These are phyloP conservation scores for Paraphaeosphaeria sporulosa DNA, from an alignment of 2,329 filamentous ascomycete species.

Conservation along the genomic window DNA sequence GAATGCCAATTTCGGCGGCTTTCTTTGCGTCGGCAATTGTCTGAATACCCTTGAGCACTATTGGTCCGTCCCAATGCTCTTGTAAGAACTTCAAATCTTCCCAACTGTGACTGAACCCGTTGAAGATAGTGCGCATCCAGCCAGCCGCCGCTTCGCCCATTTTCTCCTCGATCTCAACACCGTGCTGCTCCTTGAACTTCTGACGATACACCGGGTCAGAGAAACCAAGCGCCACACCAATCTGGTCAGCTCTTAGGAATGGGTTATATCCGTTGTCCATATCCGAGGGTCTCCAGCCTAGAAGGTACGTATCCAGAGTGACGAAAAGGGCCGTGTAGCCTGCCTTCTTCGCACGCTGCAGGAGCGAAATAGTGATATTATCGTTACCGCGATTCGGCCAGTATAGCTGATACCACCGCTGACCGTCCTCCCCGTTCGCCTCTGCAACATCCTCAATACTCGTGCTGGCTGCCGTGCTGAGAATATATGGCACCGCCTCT, in stretches of 20 bases:
- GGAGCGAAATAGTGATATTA: slow-evolving; percentile 68
- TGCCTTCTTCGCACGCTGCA: slow-evolving; percentile 65
- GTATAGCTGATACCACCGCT: slow-evolving; percentile 76
- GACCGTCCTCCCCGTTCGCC: slow-evolving; percentile 60
- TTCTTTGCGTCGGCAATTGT: slow-evolving; percentile 58
- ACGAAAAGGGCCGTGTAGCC: slow-evolving; percentile 73
- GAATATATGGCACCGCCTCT: slow-evolving; percentile 68
- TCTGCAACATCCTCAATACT: slow-evolving; percentile 70
- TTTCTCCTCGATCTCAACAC: slow-evolving; percentile 51
- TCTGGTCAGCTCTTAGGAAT: slow-evolving; percentile 34
- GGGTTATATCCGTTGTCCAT: slow-evolving; percentile 63
- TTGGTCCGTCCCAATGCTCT: slow-evolving; percentile 68
- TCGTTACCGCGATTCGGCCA: slow-evolving; percentile 71
- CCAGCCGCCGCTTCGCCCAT: slow-evolving; percentile 28
- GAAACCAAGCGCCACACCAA: slow-evolving; percentile 69
- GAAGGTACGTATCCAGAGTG: slow-evolving; percentile 72
- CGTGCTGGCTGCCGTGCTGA: slow-evolving; percentile 68
- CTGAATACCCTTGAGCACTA: slow-evolving; percentile 69
- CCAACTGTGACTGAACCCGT: slow-evolving; percentile 65
- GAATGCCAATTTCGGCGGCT: slow-evolving; percentile 54
- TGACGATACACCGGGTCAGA: slow-evolving; percentile 70
- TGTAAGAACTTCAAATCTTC: slow-evolving; percentile 66
- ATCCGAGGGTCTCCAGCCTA: slow-evolving; percentile 72
- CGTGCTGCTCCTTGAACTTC: slow-evolving; percentile 60
- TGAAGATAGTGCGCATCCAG: slow-evolving; percentile 40